Evolutionary conservation across 73 alveolate genomes (phyloP).

Genomic region (Stentor coeruleus): DNA sequence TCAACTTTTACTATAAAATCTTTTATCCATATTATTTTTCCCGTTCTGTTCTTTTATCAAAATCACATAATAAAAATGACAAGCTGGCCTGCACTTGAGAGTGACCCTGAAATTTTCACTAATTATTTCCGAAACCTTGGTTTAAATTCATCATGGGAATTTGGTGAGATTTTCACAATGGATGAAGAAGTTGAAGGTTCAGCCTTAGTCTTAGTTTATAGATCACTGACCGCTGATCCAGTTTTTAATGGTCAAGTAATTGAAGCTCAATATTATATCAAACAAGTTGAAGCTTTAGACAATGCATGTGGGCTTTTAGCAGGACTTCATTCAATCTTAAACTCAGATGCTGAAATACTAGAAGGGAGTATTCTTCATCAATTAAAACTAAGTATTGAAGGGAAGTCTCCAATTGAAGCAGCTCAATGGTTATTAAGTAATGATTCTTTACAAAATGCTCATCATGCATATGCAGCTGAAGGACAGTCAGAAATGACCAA

Average conservation of each 20-base stretch:
- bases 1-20: no score
- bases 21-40: no score
- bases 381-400: slow-evolving; percentile 46
- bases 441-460: slow-evolving; percentile 70
- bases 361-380: slow-evolving; percentile 57
- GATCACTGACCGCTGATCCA: slow-evolving; percentile 53
- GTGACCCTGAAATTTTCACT: slow-evolving; percentile 87
- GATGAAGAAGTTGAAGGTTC: slow-evolving; percentile 72
- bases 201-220: slow-evolving; percentile 69
- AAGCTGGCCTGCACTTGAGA: slow-evolving; percentile 92
- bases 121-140: slow-evolving; percentile 76
- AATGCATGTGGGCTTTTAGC: slow-evolving; percentile 94
- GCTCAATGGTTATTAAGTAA: slow-evolving; percentile 61
- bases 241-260: slow-evolving; percentile 38
- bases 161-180: slow-evolving; percentile 72
- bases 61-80: no score
- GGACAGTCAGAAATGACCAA: slow-evolving; percentile 72
- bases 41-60: no score
- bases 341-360: slow-evolving; percentile 50
- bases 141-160: slow-evolving; percentile 44
- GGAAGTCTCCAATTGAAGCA: slow-evolving; percentile 58
- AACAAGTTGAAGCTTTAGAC: slow-evolving; percentile 72
- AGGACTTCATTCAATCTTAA: slow-evolving; percentile 66
- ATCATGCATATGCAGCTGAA: slow-evolving; percentile 55
- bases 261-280: slow-evolving; percentile 70